A percentile compares a stretch with the other conserved stretches of the same genome.
Evolutionary conservation across 257 asterid genomes (phyloP).

Genomic region (Solanum dulcamara): DNA sequence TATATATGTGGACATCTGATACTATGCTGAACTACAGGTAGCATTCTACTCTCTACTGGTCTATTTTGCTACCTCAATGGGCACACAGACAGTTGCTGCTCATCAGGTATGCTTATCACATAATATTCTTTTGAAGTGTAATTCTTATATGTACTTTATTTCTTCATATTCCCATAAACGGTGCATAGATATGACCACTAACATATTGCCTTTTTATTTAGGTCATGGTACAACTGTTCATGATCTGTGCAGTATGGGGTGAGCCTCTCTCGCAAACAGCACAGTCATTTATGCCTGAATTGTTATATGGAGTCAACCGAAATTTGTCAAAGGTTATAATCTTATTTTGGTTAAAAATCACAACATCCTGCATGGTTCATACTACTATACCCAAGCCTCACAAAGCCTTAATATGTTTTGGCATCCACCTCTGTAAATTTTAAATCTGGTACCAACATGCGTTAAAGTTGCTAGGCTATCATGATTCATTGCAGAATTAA

Average conservation of each 20-base stretch:
- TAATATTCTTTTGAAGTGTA: not conserved
- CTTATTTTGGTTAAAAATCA: not conserved
- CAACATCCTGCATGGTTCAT: not conserved
- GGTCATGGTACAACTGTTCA: slow-evolving; percentile 89
- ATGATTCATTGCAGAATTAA: not conserved
- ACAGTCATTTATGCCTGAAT: slow-evolving; percentile 88
- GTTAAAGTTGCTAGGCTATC: not conserved
- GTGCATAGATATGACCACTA: not conserved
- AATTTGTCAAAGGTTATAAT: slow-evolving; percentile 58
- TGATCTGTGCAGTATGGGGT: slow-evolving; percentile 82
- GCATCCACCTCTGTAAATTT: not conserved
- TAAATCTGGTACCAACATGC: not conserved
- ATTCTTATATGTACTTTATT: not conserved
- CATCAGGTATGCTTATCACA: slow-evolving; percentile 56
- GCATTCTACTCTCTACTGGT: slow-evolving; percentile 79
- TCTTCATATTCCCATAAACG: not conserved
- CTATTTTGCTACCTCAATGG: slow-evolving; percentile 80
- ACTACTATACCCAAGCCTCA: not conserved
- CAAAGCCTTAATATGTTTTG: not conserved
- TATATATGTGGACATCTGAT: not conserved
- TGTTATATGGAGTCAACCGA: slow-evolving; percentile 68
- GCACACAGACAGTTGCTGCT: slow-evolving; percentile 68
- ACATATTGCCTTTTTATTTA: slow-evolving; percentile 13
- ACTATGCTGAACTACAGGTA: slow-evolving; percentile 31
- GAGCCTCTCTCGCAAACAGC: slow-evolving; percentile 98